phyloP scores from a whole-genome alignment of 2,329 filamentous ascomycete species.

The Fusarium multiceps region DNA sequence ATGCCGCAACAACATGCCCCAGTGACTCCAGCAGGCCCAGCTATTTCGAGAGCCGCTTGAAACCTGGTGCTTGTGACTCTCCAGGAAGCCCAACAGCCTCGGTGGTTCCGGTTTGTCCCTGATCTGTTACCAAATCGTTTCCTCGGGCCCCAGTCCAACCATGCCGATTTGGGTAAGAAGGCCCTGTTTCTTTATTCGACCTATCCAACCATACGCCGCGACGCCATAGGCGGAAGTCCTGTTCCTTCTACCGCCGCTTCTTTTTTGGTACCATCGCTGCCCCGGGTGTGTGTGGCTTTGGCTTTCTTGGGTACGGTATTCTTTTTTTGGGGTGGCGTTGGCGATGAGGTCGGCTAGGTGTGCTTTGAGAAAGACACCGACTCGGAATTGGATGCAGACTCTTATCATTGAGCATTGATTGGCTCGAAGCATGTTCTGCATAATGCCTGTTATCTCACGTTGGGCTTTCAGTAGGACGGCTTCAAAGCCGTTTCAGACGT shows the following conservation, averaged over 20 bases:
- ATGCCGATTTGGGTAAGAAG: slow-evolving; percentile 36
- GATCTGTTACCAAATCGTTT: slow-evolving; percentile 47
- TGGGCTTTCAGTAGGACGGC: slow-evolving; percentile 26
- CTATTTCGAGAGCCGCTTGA: slow-evolving; percentile 33
- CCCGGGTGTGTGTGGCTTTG: slow-evolving; percentile 25
- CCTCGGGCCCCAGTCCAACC: slow-evolving; percentile 28
- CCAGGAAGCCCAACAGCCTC: slow-evolving; percentile 17
- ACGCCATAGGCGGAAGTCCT: slow-evolving; percentile 23
- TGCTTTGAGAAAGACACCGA: slow-evolving; percentile 24
- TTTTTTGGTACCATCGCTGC: slow-evolving; percentile 23
- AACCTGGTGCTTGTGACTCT: slow-evolving; percentile 32
- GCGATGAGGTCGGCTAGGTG: slow-evolving; percentile 20
- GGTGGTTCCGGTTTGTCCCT: slow-evolving; percentile 44
- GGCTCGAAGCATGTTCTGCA: slow-evolving; percentile 47
- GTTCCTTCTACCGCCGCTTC: slow-evolving; percentile 24
- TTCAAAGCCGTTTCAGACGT: slow-evolving; percentile 37
- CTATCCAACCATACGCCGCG: slow-evolving; percentile 33
- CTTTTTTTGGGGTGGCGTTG: slow-evolving; percentile 42
- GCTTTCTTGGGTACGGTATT: slow-evolving; percentile 27
- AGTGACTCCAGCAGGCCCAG: slow-evolving; percentile 1
- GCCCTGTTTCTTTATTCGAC: slow-evolving; percentile 36
- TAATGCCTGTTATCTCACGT: slow-evolving; percentile 51
- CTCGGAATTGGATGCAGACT: slow-evolving; percentile 21
- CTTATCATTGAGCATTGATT: slow-evolving; percentile 50
- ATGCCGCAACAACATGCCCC: slow-evolving; percentile 23